Evolutionary conservation across 345 rosid genomes (phyloP), one percentile per base, ranked within the genome.

Genomic region (Euphorbia lathyris): DNA sequence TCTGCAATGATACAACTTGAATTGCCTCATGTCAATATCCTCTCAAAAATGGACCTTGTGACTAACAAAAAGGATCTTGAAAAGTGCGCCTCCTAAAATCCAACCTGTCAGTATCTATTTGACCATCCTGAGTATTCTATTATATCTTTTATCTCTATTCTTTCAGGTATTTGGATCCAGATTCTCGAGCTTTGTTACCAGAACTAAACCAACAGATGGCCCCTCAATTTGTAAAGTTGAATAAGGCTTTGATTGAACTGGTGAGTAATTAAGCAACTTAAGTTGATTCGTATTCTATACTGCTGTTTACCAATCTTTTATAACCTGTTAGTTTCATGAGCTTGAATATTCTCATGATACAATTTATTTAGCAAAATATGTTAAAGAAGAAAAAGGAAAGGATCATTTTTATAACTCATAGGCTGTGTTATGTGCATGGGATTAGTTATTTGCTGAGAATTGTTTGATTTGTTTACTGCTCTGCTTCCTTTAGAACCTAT

Each of bases 1-100:
- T 87, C 97, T 67, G 97, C 97, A 53, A 94, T 94, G 96, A 62
- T 94, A 71, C 95, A 94, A 76, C 96, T 94, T 69, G 97, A 94
- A 72, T 65, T 91, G 77, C 98, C 97, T 5, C 97, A 88, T 76
- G 80, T 94, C 69, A 94, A 94, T 77, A 83, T 91, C 68, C 91
- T 90, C 79, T 85, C 97, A 23, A 94, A 94, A 80, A 94, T 94
- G 96, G 97, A 94, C 74, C 96, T 88, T 25, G 87, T 94, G 74
- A 84, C 80, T 57, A 87, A 85, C 71, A 91, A 84, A 78, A 85
- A 79, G 72, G 88, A 87, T 72, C 71, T 90, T 19, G 88, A 87
- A 62, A 78, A 90, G 98, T 94, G 69, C 65, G 86, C 51, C 65
- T 65, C 71, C 55, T 12, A 26, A 16, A 34, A 23, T 70, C 3